Percentiles rank a stretch among this genome's conserved stretches.
Evolutionary conservation across 2,329 filamentous ascomycete genomes (phyloP).

Genomic region (Ceratocystis albifundus): DNA sequence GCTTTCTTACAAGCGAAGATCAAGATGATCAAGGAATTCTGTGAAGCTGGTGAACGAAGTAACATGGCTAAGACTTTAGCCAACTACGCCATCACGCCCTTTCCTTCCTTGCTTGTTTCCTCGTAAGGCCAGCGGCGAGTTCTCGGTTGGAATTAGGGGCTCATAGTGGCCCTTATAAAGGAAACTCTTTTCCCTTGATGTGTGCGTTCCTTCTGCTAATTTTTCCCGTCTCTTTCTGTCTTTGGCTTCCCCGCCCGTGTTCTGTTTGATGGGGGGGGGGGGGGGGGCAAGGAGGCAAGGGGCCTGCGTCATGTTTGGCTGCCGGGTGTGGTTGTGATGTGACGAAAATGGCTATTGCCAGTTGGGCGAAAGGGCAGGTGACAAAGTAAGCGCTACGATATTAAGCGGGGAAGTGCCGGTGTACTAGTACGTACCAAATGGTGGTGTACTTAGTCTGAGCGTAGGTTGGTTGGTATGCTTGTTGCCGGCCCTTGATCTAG

Average conservation of each 20-base stretch:
- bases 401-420: neutral
- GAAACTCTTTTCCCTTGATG: neutral
- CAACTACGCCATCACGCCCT: constrained; percentile 9
- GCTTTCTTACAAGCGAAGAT: neutral
- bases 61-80: neutral
- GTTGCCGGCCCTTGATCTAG: no score
- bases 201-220: neutral
- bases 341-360: constrained; percentile 3
- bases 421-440: neutral
- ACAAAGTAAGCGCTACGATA: neutral
- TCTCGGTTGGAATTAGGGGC: constrained; percentile 10
- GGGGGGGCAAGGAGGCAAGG: constrained; percentile 1
- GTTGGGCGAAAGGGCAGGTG: neutral
- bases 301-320: constrained; percentile 3
- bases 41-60: neutral
- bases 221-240: neutral
- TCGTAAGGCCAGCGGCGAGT: constrained; percentile 9
- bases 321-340: neutral
- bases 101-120: constrained; percentile 10
- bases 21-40: neutral
- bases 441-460: neutral
- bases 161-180: constrained; percentile 9
- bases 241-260: neutral
- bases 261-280: no score
- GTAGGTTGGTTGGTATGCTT: no score